Conservation (phyloP, 2,329 filamentous ascomycete genomes). For the Dothistroma septosporum region DNA sequence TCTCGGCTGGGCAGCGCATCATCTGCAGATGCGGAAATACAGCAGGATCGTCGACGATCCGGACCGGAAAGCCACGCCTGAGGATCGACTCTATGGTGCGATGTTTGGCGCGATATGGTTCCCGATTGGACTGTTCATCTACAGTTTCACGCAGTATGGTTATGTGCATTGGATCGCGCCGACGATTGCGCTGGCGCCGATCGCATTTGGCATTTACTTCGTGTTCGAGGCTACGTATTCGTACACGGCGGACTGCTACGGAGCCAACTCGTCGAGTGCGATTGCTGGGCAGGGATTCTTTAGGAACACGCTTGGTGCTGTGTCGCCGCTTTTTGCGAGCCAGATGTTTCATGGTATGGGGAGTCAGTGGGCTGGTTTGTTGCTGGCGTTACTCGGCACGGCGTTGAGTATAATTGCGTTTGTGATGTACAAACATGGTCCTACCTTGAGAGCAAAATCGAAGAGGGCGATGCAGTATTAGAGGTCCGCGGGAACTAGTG, state of each 20-base stretch:
- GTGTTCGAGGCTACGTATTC: slow-evolving; percentile 46
- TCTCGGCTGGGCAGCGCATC: slow-evolving; percentile 47
- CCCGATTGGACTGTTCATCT: slow-evolving; percentile 51
- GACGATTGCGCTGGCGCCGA: slow-evolving; percentile 47
- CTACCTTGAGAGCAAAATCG: slow-evolving; percentile 16
- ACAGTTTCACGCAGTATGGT: slow-evolving; percentile 52
- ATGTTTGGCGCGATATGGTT: slow-evolving; percentile 47
- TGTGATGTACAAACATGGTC: slow-evolving; percentile 27
- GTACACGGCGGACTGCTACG: slow-evolving; percentile 53
- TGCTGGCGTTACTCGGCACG: slow-evolving; percentile 47
- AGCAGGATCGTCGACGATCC: slow-evolving; percentile 39
- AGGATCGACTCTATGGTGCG: slow-evolving; percentile 48
- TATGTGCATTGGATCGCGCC: slow-evolving; percentile 49
- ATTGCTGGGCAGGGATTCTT: slow-evolving; percentile 52
- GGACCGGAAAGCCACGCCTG: slow-evolving; percentile 39
- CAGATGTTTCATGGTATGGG: slow-evolving; percentile 54
- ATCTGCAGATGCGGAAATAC: slow-evolving; percentile 51
- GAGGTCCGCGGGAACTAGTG: slow-evolving; percentile 26
- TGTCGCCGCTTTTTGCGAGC: slow-evolving; percentile 50
- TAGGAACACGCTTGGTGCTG: slow-evolving; percentile 51
- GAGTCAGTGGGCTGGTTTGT: slow-evolving; percentile 50
- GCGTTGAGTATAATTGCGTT: slow-evolving; percentile 42
- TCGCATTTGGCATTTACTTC: slow-evolving; percentile 53
- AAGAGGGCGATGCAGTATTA: slow-evolving; percentile 21
- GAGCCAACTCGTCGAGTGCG: slow-evolving; percentile 41